Evolutionary conservation across 1,284 basidiomycete species (phyloP).

Genomic region (Vanrija sp.): DNA sequence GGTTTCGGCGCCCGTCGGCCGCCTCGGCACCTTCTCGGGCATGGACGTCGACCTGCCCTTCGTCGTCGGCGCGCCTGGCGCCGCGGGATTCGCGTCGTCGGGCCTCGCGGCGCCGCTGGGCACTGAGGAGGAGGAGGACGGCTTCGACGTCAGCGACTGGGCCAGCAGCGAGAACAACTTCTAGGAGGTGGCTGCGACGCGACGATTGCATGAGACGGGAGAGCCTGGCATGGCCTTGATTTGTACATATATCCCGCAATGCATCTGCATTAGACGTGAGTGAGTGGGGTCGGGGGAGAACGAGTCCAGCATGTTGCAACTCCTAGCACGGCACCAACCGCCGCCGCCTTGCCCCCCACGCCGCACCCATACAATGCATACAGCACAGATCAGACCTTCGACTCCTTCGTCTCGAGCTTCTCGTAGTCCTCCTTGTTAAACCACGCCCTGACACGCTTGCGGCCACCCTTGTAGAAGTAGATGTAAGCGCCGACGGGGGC

Average conservation of each 20-base stretch:
- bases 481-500: conserved; percentile 56
- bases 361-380: no score
- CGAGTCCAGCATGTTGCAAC: no score
- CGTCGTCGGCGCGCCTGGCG: neutral
- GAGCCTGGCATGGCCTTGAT: no score
- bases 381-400: neutral
- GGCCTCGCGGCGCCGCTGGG: neutral
- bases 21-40: conserved; percentile 24
- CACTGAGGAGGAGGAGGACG: conserved; percentile 24
- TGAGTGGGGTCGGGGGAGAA: neutral
- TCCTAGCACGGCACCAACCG: no score
- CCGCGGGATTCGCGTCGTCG: neutral
- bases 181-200: conserved; percentile 5
- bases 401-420: conserved; percentile 2
- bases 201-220: neutral
- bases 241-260: neutral
- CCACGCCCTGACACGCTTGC: conserved; percentile 16
- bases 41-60: conserved; percentile 29
- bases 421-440: neutral
- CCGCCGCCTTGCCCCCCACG: no score
- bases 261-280: neutral
- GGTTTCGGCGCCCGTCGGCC: conserved; percentile 37
- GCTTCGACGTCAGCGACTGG: conserved; percentile 43
- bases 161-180: conserved; percentile 28
- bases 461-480: conserved; percentile 51